Conservation (phyloP, 805 yeast genomes). For the Yarrowia sp. region DNA sequence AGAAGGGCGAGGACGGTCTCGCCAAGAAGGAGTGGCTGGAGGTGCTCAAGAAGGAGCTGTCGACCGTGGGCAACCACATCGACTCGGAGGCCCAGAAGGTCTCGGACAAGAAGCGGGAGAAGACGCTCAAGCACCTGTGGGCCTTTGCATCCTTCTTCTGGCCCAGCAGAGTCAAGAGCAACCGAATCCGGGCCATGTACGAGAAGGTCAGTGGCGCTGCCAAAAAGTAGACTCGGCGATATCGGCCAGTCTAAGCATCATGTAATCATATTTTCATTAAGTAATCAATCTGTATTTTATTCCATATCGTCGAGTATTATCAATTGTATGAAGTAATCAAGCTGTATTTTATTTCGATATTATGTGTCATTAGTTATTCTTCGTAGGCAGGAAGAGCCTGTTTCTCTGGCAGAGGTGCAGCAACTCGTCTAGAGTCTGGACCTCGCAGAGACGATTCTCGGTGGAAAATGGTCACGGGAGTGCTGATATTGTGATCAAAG, state of each 20-base stretch:
- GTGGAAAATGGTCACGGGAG: background rate
- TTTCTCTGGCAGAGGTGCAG: background rate
- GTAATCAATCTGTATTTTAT: slow-evolving; percentile 14
- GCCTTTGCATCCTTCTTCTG: slow-evolving; percentile 78
- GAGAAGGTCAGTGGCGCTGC: slow-evolving; percentile 32
- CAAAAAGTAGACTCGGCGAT: background rate
- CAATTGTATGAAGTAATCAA: no score
- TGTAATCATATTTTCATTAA: slow-evolving; percentile 11
- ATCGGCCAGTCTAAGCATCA: slow-evolving; percentile 5
- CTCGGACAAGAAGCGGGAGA: slow-evolving; percentile 40
- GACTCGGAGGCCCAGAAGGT: slow-evolving; percentile 36
- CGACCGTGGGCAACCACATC: slow-evolving; percentile 73
- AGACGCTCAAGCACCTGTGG: slow-evolving; percentile 69
- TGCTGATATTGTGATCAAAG: slow-evolving; percentile 1
- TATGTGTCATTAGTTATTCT: no score
- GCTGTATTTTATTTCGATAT: no score
- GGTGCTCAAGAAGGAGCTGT: slow-evolving; percentile 63
- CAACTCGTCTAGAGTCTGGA: no score
- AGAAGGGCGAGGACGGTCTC: slow-evolving; percentile 68
- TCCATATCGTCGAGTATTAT: no score
- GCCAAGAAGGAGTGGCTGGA: slow-evolving; percentile 76
- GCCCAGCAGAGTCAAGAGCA: slow-evolving; percentile 75
- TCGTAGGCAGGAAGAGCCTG: background rate
- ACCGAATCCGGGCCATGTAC: slow-evolving; percentile 75
- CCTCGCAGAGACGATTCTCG: no score